These are phyloP conservation scores for Euphorbia corollata DNA, from an alignment of 441 rosid genomes.

Conservation along the genomic window DNA sequence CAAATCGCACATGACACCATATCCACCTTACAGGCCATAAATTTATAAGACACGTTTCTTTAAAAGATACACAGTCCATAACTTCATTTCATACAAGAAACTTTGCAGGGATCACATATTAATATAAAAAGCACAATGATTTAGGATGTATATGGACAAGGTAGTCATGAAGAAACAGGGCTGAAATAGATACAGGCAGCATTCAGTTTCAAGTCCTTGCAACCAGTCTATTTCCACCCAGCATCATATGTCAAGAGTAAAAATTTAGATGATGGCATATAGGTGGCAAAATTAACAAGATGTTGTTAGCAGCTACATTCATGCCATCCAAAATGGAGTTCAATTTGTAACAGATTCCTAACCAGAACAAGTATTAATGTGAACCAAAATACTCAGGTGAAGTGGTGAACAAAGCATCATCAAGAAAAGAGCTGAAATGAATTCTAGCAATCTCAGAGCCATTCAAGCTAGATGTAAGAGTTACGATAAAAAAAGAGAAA, in stretches of 20 bases:
- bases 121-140: neutral
- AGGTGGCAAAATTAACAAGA: neutral
- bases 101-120: neutral
- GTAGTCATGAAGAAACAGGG: neutral
- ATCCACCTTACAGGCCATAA: neutral
- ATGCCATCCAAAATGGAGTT: neutral
- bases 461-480: neutral
- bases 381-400: neutral
- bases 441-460: neutral
- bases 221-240: neutral
- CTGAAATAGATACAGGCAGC: neutral
- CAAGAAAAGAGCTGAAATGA: neutral
- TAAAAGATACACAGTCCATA: neutral
- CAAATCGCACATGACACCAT: neutral
- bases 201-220: neutral
- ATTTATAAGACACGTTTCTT: neutral
- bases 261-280: neutral
- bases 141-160: too few species aligned
- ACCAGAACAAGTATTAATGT: neutral
- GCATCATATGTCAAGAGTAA: neutral
- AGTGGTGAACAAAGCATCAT: neutral
- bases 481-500: neutral
- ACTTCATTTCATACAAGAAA: too few species aligned
- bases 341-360: neutral
- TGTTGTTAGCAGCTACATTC: neutral